Conservation (phyloP, 2,329 filamentous ascomycete genomes). For the Drechslerella dactyloides region DNA sequence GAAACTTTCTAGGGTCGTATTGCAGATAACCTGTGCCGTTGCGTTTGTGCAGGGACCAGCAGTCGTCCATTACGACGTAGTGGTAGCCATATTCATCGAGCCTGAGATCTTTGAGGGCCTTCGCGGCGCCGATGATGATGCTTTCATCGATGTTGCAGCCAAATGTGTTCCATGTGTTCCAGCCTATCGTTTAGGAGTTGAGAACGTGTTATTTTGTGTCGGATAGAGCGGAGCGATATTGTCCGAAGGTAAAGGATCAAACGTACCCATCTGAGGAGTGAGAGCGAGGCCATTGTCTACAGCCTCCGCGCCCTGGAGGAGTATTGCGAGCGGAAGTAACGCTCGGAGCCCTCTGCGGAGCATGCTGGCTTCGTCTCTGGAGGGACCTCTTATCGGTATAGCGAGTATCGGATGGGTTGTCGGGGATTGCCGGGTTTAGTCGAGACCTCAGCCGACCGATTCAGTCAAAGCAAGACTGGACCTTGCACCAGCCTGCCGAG, state of each 20-base stretch:
- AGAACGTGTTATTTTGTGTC: conserved; percentile 34
- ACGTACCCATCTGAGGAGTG: conserved; percentile 52
- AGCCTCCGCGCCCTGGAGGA: conserved; percentile 6
- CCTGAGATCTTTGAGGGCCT: conserved; percentile 62
- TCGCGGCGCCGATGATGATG: conserved; percentile 61
- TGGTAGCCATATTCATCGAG: conserved; percentile 65
- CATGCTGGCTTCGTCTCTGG: neutral
- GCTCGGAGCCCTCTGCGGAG: neutral
- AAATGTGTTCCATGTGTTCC: conserved; percentile 66
- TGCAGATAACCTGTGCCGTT: conserved; percentile 60
- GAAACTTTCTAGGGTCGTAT: conserved; percentile 64
- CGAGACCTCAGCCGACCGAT: too few species aligned
- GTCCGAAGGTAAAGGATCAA: neutral
- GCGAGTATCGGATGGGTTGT: neutral
- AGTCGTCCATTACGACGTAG: conserved; percentile 68
- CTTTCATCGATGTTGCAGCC: conserved; percentile 63
- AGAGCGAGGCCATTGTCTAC: conserved; percentile 49
- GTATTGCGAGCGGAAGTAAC: conserved; percentile 12
- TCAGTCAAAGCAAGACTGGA: too few species aligned
- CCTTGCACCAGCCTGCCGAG: neutral
- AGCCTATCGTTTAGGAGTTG: conserved; percentile 57
- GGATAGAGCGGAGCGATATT: neutral
- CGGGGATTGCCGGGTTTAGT: neutral
- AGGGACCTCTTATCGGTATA: neutral
- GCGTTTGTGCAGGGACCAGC: conserved; percentile 63